Percentiles rank a stretch among this genome's conserved stretches.
Conservation (phyloP, 768 basidiomycete genomes). For the Cubamyces lactineus region DNA sequence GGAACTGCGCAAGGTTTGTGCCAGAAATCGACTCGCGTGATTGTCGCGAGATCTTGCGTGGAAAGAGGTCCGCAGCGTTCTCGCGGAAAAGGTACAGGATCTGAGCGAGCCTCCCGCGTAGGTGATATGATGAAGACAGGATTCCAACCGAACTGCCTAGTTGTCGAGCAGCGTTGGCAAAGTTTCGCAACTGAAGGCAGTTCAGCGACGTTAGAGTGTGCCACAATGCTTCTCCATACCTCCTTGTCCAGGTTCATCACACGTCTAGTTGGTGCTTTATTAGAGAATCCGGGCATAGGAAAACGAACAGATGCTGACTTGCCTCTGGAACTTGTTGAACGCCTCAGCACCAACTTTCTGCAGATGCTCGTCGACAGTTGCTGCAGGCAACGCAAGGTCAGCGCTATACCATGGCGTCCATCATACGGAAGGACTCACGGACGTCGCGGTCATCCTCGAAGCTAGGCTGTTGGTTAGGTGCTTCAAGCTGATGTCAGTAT, state of each 20-base stretch:
- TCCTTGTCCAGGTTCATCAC: constrained; percentile 69
- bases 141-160: constrained; percentile 79
- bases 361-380: constrained; percentile 70
- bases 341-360: constrained; percentile 67
- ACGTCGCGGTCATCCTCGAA: constrained; percentile 69
- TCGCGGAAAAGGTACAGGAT: constrained; percentile 72
- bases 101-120: constrained; percentile 70
- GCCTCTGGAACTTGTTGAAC: constrained; percentile 69
- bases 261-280: constrained; percentile 40
- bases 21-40: constrained; percentile 43
- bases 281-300: not conserved
- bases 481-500: constrained; percentile 30
- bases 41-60: constrained; percentile 57
- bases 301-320: constrained; percentile 17
- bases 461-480: constrained; percentile 45
- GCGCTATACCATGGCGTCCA: not conserved
- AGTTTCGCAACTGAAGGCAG: constrained; percentile 63
- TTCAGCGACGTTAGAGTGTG: constrained; percentile 5
- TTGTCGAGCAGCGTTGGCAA: constrained; percentile 76
- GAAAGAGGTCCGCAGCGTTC: constrained; percentile 79
- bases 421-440: constrained; percentile 50
- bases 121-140: constrained; percentile 70
- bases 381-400: constrained; percentile 35
- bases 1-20: constrained; percentile 39
- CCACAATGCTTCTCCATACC: constrained; percentile 37